phyloP scores from a whole-genome alignment of 2,329 filamentous ascomycete species.

The Colletotrichum phormii region DNA sequence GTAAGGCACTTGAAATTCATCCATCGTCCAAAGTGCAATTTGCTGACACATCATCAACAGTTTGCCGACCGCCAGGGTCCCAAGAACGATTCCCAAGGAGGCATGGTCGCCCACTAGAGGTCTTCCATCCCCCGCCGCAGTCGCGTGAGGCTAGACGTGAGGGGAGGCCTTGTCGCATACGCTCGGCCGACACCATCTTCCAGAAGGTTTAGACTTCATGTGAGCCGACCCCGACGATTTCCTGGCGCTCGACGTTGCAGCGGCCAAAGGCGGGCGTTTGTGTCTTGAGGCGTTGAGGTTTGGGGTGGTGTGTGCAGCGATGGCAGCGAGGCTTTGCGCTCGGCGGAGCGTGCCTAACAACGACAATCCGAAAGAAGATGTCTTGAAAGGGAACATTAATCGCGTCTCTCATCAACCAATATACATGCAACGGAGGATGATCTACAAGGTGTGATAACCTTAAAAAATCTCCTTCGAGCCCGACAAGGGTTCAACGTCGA shows the following conservation, averaged over 20 bases:
- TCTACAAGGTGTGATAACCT: neutral
- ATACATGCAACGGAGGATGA: slow-evolving; percentile 11
- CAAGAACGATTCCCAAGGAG: slow-evolving; percentile 65
- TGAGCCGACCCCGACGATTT: no score
- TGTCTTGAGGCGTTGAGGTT: slow-evolving; percentile 5
- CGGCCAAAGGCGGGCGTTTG: neutral
- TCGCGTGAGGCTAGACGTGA: neutral
- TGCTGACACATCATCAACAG: slow-evolving; percentile 45
- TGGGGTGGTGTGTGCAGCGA: neutral
- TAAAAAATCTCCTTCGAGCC: slow-evolving; percentile 14
- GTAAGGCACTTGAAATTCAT: slow-evolving; percentile 48
- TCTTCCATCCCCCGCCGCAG: no score
- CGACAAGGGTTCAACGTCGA: slow-evolving; percentile 28
- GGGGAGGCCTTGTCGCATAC: neutral
- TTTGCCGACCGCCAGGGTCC: slow-evolving; percentile 63
- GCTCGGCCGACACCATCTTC: neutral
- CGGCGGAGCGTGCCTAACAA: neutral
- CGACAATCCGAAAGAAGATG: neutral
- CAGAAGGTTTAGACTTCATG: neutral
- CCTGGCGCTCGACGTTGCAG: neutral
- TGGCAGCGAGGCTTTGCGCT: slow-evolving; percentile 12
- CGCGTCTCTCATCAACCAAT: neutral
- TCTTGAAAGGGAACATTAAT: neutral
- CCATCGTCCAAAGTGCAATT: neutral
- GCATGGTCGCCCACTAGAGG: slow-evolving; percentile 55